These are phyloP conservation scores for Ogataea naganishii DNA, from an alignment of 805 yeast species.

Conservation along the genomic window DNA sequence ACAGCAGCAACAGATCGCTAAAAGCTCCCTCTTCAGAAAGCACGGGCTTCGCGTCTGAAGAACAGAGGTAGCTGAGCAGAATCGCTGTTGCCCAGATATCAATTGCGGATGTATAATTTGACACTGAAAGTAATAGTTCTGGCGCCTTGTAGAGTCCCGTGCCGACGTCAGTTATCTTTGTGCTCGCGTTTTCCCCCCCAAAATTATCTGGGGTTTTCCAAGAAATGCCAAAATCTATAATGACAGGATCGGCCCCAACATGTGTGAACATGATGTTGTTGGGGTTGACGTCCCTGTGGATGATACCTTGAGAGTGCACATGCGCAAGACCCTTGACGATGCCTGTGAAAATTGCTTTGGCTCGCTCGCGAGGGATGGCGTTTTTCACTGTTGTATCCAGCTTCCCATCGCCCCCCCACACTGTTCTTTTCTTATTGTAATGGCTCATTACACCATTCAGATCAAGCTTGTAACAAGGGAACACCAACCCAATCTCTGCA, in stretches of 20 bases:
- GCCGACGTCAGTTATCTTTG: slow-evolving; percentile 48
- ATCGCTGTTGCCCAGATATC: slow-evolving; percentile 75
- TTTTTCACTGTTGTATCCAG: slow-evolving; percentile 8
- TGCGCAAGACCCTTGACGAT: slow-evolving; percentile 42
- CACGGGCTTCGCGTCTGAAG: slow-evolving; percentile 28
- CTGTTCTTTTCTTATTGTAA: slow-evolving; percentile 22
- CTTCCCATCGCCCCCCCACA: slow-evolving; percentile 8
- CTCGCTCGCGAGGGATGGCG: slow-evolving; percentile 6
- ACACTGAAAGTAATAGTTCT: slow-evolving; percentile 56
- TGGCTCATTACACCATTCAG: slow-evolving; percentile 26
- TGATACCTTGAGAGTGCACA: slow-evolving; percentile 57
- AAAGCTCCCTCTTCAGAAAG: slow-evolving; percentile 29
- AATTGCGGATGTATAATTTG: slow-evolving; percentile 42
- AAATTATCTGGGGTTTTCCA: slow-evolving; percentile 44
- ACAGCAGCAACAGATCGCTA: slow-evolving; percentile 53
- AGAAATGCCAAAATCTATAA: slow-evolving; percentile 35
- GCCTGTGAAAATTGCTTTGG: slow-evolving; percentile 25
- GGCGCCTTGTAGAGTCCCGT: slow-evolving; percentile 69
- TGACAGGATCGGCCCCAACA: slow-evolving; percentile 20
- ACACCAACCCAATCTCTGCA: slow-evolving; percentile 30
- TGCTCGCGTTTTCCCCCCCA: slow-evolving; percentile 46
- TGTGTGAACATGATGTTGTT: slow-evolving; percentile 40
- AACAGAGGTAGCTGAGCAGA: slow-evolving; percentile 43
- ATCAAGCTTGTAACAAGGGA: slow-evolving; percentile 30
- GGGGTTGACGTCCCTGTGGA: slow-evolving; percentile 74